These are phyloP conservation scores for Hansfordia pulvinata DNA, from an alignment of 2,329 filamentous ascomycete species.

Conservation along the genomic window DNA sequence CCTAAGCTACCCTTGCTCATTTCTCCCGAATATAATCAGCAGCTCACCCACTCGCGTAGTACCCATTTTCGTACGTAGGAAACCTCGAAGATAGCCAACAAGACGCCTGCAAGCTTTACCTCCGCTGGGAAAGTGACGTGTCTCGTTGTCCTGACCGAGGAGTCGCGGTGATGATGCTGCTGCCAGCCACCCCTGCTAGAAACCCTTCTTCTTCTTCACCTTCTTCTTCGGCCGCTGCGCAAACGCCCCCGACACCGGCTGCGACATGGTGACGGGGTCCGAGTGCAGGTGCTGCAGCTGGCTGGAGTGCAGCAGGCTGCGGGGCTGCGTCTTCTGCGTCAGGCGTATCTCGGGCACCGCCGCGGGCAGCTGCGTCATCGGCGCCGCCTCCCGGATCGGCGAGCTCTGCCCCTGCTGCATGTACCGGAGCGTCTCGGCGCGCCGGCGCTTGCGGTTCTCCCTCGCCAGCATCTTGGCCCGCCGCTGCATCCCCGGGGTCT, in stretches of 20 bases:
- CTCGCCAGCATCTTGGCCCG: slow-evolving; percentile 12
- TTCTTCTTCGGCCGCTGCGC: slow-evolving; percentile 15
- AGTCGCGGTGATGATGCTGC: no score
- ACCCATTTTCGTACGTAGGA: no score
- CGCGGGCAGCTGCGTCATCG: no score
- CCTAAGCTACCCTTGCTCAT: no score
- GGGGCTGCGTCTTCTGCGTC: no score
- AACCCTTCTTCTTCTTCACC: slow-evolving; percentile 15
- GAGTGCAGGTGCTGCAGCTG: slow-evolving; percentile 7
- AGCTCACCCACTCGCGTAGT: no score
- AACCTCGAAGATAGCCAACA: no score
- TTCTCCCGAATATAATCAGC: no score
- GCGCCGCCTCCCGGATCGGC: no score
- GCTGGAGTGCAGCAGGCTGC: slow-evolving; percentile 8
- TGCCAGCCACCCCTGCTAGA: slow-evolving; percentile 9
- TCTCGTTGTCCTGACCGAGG: no score
- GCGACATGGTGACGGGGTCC: slow-evolving; percentile 12
- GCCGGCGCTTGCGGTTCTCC: slow-evolving; percentile 15
- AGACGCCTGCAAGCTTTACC: no score
- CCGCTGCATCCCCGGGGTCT: slow-evolving; percentile 11
- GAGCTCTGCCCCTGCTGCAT: slow-evolving; percentile 10
- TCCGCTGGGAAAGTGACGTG: no score
- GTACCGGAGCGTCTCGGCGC: slow-evolving; percentile 14
- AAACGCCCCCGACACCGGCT: slow-evolving; percentile 15
- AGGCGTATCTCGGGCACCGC: slow-evolving; percentile 9